Evolutionary conservation across 75 land plant genomes (phyloP), one percentile per base, ranked within the genome.

Genomic region (Sequoiadendron giganteum): DNA sequence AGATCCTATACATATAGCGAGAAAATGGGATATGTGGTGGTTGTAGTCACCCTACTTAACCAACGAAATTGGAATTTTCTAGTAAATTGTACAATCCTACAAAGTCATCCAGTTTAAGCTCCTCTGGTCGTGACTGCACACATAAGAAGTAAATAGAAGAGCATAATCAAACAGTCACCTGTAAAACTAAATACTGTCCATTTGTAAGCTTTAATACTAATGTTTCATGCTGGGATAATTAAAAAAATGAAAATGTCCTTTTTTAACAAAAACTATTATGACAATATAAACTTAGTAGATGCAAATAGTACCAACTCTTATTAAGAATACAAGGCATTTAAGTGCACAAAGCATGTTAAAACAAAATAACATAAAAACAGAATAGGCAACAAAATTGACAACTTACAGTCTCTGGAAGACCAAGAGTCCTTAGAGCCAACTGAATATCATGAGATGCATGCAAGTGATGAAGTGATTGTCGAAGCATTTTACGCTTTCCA

Each of bases 401-500:
- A 90, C 95, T 90, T 91, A 97, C 99, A 0, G 99, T 98, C 21
- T 90, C 88, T 49, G 90, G 93, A 87, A 97, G 96, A 38, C 96
- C 95, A 76, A 89, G 81, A 77, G 87, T 85, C 54, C 48, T 56
- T 30, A 98, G 93, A 56, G 99, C 99, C 80, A 82, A 85, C 88
- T 96, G 94, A 86, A 95, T 90, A 77, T 94, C 94, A 48, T 49
- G n/a, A 84, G 98, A 89, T 39, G 93, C 76, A 85, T 91, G 90
- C 18, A 95, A 79, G 85, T 98, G 99, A 89, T 95, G 96, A 68
- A 98, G 95, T n/a, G 99, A 93, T 82, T 88, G 97, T 39, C 99
- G 91, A 39, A 98, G 92, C 99, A 98, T 98, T 84, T 98, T 98
- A 28, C 99, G 91, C 89, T 98, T 98, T 45, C 96, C 96, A 86